Conservation (phyloP, 768 basidiomycete genomes). For the Mycena leptocephala region DNA sequence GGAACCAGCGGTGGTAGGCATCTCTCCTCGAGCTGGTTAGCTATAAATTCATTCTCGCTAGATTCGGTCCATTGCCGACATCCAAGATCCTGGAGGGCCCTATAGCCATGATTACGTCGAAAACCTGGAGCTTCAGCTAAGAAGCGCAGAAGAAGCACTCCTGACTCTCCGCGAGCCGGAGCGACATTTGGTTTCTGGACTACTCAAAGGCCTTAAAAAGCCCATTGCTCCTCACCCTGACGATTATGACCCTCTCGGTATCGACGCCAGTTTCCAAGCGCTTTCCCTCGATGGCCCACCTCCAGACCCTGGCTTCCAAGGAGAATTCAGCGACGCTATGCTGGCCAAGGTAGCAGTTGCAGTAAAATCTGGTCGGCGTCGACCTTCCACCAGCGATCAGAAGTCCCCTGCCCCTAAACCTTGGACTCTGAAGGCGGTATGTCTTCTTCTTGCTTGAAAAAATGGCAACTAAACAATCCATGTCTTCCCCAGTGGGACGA, state of each 20-base stretch:
- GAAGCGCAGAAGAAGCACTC: background rate
- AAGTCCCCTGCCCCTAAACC: background rate
- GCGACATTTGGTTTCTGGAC: background rate
- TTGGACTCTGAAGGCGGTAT: background rate
- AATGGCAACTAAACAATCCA: background rate
- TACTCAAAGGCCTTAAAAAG: background rate
- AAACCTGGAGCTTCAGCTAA: background rate
- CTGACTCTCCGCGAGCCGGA: background rate
- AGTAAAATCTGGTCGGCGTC: background rate
- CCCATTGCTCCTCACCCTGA: background rate
- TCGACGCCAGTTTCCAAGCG: background rate
- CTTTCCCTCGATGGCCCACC: background rate
- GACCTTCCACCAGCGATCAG: background rate
- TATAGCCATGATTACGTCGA: background rate
- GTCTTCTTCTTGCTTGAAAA: background rate
- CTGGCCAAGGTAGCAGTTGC: background rate
- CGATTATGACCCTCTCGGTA: background rate
- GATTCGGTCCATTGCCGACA: background rate
- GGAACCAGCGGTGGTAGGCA: background rate
- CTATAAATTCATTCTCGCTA: background rate
- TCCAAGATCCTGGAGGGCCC: background rate
- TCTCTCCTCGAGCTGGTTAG: background rate
- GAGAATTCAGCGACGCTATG: background rate
- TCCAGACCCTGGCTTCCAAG: constrained; percentile 1
- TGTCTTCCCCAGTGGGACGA: background rate